These are phyloP conservation scores for Metschnikowia picachoensis DNA, from an alignment of 805 yeast species.

Conservation along the genomic window DNA sequence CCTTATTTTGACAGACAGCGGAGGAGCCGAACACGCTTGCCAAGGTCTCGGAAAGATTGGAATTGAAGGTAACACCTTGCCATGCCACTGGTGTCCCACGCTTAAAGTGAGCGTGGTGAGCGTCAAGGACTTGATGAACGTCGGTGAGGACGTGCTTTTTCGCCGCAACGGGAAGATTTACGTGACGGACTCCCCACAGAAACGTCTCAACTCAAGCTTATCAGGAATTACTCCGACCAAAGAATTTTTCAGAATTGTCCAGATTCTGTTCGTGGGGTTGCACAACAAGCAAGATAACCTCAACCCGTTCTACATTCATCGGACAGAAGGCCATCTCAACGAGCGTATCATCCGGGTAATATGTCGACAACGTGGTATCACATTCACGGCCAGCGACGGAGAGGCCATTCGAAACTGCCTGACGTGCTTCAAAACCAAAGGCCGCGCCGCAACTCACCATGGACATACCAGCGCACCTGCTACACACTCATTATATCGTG, in stretches of 20 bases:
- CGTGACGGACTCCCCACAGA: not conserved
- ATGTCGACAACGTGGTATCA: not conserved
- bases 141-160: not conserved
- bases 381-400: not conserved
- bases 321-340: not conserved
- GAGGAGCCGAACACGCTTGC: not conserved
- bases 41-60: not conserved
- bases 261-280: not conserved
- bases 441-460: not conserved
- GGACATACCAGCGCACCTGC: not conserved
- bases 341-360: not conserved
- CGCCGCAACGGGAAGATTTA: not conserved
- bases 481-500: not conserved
- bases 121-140: not conserved
- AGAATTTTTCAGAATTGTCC: not conserved
- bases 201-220: not conserved
- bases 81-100: conserved; percentile 1
- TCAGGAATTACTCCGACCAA: not conserved
- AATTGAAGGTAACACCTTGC: not conserved
- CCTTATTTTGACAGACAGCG: not conserved
- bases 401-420: not conserved
- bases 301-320: not conserved
- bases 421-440: not conserved
- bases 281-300: not conserved
- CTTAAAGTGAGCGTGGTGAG: not conserved